phyloP scores from a whole-genome alignment of 306 rosid species.

The Citrullus colocynthis region DNA sequence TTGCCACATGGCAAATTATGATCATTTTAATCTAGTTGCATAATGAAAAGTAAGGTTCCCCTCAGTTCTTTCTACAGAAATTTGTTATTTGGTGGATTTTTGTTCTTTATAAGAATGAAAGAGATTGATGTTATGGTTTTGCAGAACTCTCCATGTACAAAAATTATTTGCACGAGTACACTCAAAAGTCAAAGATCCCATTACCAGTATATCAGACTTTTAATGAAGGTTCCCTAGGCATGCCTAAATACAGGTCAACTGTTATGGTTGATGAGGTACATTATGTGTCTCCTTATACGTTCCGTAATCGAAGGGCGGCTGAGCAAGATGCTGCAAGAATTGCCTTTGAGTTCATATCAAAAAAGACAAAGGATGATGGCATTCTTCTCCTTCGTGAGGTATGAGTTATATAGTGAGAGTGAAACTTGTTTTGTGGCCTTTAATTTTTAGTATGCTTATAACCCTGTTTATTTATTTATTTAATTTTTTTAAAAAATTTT shows the following conservation, averaged over 20 bases:
- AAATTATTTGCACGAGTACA: conserved; percentile 20
- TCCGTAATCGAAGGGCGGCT: conserved; percentile 20
- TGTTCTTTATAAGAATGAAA: background rate
- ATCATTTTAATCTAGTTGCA: background rate
- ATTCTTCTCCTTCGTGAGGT: conserved; percentile 27
- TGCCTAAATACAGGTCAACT: conserved; percentile 16
- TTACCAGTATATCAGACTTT: conserved; percentile 23
- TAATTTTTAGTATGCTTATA: background rate
- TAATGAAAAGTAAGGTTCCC: background rate
- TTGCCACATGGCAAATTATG: too few species aligned
- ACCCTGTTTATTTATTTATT: background rate
- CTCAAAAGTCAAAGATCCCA: conserved; percentile 10
- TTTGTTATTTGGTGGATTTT: background rate
- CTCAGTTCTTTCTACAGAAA: background rate
- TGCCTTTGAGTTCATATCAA: conserved; percentile 17
- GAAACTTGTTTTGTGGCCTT: background rate
- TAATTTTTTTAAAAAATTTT: background rate
- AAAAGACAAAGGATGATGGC: conserved; percentile 19
- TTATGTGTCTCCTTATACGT: conserved; percentile 21
- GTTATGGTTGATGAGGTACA: conserved; percentile 25
- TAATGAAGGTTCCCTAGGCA: conserved; percentile 22
- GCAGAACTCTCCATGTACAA: conserved; percentile 13
- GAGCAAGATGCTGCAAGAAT: conserved; percentile 41
- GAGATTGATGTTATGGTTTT: background rate
- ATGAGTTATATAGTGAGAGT: background rate